Evolutionary conservation across 768 basidiomycete genomes (phyloP).

Genomic region (Candolleomyces efflorescens): DNA sequence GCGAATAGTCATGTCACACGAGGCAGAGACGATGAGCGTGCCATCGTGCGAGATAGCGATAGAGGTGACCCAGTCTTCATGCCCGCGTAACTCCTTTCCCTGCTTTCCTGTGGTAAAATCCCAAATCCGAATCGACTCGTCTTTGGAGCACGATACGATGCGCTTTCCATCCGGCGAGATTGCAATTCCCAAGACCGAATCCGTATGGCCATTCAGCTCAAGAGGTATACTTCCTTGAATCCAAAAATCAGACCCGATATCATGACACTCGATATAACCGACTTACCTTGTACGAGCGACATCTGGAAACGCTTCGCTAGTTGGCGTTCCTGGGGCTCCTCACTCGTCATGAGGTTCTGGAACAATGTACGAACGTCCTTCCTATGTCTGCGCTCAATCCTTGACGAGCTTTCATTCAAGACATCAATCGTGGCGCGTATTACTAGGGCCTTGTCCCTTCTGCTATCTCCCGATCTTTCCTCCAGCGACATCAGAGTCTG

Average conservation of each 20-base stretch:
- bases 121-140: slow-evolving; percentile 10
- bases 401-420: too few species aligned
- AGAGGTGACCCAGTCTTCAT: slow-evolving; percentile 13
- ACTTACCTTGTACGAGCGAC: too few species aligned
- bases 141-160: slow-evolving; percentile 14
- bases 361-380: too few species aligned
- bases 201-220: slow-evolving; percentile 12
- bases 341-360: too few species aligned
- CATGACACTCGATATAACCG: too few species aligned
- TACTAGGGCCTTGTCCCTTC: too few species aligned
- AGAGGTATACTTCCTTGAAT: background rate
- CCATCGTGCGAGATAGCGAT: slow-evolving; percentile 21
- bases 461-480: too few species aligned
- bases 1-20: slow-evolving; percentile 14
- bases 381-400: too few species aligned
- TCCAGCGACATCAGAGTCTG: too few species aligned
- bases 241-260: background rate
- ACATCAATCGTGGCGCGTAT: too few species aligned
- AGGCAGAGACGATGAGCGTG: slow-evolving; percentile 29
- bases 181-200: slow-evolving; percentile 9
- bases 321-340: too few species aligned
- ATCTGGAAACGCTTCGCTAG: too few species aligned
- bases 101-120: background rate
- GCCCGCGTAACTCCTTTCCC: slow-evolving; percentile 10
- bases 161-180: slow-evolving; percentile 13